A percentile compares a stretch with the other conserved stretches of the same genome.
These are phyloP conservation scores for Carpinus fangiana DNA, from an alignment of 306 rosid genomes.

Conservation along the genomic window DNA sequence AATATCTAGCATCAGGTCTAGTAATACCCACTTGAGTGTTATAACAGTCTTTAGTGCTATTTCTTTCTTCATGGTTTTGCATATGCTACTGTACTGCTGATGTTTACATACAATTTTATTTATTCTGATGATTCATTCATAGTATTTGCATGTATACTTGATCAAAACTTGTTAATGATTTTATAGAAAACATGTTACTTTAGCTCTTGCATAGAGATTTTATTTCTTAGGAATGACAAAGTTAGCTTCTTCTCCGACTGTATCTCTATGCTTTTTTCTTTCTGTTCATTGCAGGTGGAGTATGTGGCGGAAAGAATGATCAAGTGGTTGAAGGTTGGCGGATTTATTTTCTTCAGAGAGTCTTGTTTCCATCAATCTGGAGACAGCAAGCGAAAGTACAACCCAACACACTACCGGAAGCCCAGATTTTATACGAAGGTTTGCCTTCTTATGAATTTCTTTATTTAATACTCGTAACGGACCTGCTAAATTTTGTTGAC, in stretches of 20 bases:
- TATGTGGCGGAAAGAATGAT: slow-evolving; percentile 72
- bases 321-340: slow-evolving; percentile 86
- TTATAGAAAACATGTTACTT: neutral
- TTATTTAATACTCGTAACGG: neutral
- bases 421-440: slow-evolving; percentile 94
- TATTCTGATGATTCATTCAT: neutral
- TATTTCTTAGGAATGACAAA: neutral
- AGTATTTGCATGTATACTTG: neutral
- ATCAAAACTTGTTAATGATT: neutral
- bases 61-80: neutral
- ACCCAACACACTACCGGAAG: slow-evolving; percentile 95
- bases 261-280: slow-evolving; percentile 1
- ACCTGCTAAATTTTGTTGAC: neutral
- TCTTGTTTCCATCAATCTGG: slow-evolving; percentile 99
- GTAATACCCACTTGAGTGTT: neutral
- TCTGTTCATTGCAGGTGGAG: slow-evolving; percentile 55
- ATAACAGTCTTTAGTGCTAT: neutral
- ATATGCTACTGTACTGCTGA: neutral
- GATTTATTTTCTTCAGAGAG: slow-evolving; percentile 84
- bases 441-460: slow-evolving; percentile 25
- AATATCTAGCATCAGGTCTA: neutral
- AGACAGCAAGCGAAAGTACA: slow-evolving; percentile 83
- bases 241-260: neutral
- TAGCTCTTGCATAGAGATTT: neutral
- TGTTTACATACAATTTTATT: neutral